These are phyloP conservation scores for Scutellaria minor DNA, from an alignment of 257 asterid genomes.

Conservation along the genomic window DNA sequence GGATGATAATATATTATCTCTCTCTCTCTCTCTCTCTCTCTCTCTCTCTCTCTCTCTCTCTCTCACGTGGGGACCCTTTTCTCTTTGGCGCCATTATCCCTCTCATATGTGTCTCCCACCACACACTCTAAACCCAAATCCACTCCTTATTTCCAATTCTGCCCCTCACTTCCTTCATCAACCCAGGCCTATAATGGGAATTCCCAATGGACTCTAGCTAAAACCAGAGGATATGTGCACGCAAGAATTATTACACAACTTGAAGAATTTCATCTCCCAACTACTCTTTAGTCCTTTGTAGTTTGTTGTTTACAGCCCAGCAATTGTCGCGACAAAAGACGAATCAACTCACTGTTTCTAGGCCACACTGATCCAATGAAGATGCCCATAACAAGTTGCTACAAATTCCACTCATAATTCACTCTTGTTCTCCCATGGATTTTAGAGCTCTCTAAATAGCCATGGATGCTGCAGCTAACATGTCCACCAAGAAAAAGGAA, in stretches of 20 bases:
- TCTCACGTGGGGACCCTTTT: too few species aligned
- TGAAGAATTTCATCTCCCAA: slow-evolving; percentile 21
- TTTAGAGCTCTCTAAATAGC: slow-evolving; percentile 24
- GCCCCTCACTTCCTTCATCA: slow-evolving; percentile 6
- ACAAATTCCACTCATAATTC: slow-evolving; percentile 7
- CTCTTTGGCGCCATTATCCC: background rate
- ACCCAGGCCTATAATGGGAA: slow-evolving; percentile 39
- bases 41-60: too few species aligned
- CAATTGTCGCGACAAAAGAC: slow-evolving; percentile 24
- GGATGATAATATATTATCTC: slow-evolving; percentile 45
- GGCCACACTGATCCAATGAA: slow-evolving; percentile 7
- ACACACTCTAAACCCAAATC: slow-evolving; percentile 50
- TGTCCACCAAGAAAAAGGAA: slow-evolving; percentile 68
- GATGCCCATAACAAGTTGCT: background rate
- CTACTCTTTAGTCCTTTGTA: background rate
- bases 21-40: too few species aligned
- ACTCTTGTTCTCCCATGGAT: slow-evolving; percentile 22
- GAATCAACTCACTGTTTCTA: background rate
- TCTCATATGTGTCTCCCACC: slow-evolving; percentile 52
- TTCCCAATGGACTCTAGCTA: slow-evolving; percentile 4
- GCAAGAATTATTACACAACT: slow-evolving; percentile 24
- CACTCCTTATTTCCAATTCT: slow-evolving; percentile 8
- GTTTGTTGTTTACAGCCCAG: background rate
- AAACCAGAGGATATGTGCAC: background rate
- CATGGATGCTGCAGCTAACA: slow-evolving; percentile 41